Conservation (phyloP, 305 asterid species). For the Salvia sclarea region DNA sequence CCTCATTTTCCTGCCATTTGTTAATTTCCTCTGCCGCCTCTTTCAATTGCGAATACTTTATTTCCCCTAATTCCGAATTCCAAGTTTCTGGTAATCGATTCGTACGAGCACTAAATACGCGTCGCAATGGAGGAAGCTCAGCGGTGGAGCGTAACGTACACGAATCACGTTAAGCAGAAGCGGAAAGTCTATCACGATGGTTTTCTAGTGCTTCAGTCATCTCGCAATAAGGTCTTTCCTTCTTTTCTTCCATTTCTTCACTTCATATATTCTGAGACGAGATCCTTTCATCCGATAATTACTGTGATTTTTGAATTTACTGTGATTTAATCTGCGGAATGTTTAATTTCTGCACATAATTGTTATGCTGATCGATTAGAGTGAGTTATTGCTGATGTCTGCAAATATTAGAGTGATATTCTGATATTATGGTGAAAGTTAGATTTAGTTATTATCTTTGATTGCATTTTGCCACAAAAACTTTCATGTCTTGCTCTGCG, state of each 20-base stretch:
- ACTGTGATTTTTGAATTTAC: too few species aligned
- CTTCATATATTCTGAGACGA: neutral
- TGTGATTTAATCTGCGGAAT: neutral
- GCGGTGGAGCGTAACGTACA: conserved; percentile 85
- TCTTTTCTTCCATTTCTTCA: neutral
- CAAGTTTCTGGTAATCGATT: neutral
- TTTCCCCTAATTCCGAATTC: neutral
- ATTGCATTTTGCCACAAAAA: neutral
- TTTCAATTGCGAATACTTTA: neutral
- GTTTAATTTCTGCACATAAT: conserved; percentile 10
- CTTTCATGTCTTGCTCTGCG: conserved; percentile 4
- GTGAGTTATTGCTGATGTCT: conserved; percentile 12
- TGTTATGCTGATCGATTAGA: neutral
- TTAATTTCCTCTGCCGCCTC: neutral
- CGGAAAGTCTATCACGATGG: conserved; percentile 91
- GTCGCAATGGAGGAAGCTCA: conserved; percentile 55
- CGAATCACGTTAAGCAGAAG: conserved; percentile 86
- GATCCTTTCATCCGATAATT: neutral
- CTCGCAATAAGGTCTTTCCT: conserved; percentile 52
- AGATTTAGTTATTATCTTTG: conserved; percentile 17
- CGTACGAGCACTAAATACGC: neutral
- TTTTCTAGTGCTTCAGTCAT: conserved; percentile 58
- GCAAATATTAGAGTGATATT: neutral
- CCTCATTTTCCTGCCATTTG: neutral
- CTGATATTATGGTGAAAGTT: conserved; percentile 10